These are phyloP conservation scores for Monascus purpureus DNA, from an alignment of 495 filamentous ascomycete genomes.

Conservation along the genomic window DNA sequence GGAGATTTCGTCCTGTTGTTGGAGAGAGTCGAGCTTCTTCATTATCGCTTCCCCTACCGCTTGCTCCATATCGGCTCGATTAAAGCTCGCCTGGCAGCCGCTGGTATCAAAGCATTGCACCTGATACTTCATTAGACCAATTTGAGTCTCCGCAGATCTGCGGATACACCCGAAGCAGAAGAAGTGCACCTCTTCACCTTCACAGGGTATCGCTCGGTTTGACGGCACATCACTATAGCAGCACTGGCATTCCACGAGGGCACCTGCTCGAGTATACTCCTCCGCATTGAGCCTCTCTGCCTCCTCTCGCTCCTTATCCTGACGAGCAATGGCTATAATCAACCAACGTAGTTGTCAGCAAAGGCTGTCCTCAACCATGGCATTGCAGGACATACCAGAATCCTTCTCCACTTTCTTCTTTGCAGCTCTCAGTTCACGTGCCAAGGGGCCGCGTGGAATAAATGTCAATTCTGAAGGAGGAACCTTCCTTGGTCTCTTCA, in stretches of 20 bases:
- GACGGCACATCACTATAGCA: constrained; percentile 54
- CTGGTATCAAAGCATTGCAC: constrained; percentile 40
- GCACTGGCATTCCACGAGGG: constrained; percentile 49
- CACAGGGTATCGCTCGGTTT: constrained; percentile 56
- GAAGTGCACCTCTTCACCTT: constrained; percentile 40
- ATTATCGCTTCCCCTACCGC: constrained; percentile 45
- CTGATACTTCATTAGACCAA: constrained; percentile 50
- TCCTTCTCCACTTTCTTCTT: constrained; percentile 12
- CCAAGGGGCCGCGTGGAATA: neutral
- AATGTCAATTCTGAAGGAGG: neutral
- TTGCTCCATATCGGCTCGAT: constrained; percentile 28
- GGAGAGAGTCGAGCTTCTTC: constrained; percentile 49
- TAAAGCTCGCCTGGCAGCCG: constrained; percentile 38
- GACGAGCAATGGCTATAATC: constrained; percentile 3
- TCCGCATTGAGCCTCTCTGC: constrained; percentile 27
- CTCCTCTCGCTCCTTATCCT: constrained; percentile 29
- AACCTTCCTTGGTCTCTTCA: constrained; percentile 2
- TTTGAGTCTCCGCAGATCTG: constrained; percentile 46
- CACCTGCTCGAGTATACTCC: constrained; percentile 21
- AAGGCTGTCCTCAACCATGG: neutral
- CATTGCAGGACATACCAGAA: constrained; percentile 2
- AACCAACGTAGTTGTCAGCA: neutral
- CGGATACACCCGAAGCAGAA: constrained; percentile 58
- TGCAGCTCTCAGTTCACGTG: constrained; percentile 19
- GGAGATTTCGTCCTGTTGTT: constrained; percentile 53